These are phyloP conservation scores for Phytophthora colocasiae DNA, from an alignment of 352 stramenopile species.

Conservation along the genomic window DNA sequence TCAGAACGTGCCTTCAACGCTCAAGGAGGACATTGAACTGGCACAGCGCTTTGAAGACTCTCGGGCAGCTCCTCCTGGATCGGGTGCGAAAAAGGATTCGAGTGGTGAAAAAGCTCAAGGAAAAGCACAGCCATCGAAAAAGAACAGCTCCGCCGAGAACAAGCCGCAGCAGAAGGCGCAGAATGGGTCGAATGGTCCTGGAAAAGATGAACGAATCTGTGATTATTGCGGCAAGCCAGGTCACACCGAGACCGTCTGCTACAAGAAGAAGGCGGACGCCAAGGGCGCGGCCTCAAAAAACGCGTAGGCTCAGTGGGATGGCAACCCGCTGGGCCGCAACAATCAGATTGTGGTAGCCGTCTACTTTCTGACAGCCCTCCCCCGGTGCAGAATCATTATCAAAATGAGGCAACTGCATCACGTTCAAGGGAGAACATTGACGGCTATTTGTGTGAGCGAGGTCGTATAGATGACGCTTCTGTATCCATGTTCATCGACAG, in stretches of 20 bases:
- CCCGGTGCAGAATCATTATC: neutral
- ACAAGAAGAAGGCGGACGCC: slow-evolving; percentile 5
- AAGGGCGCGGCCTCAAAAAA: slow-evolving; percentile 3
- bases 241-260: slow-evolving; percentile 6
- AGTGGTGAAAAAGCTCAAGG: neutral
- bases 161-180: no score
- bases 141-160: neutral
- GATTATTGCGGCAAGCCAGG: neutral
- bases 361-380: slow-evolving; percentile 5
- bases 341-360: slow-evolving; percentile 3
- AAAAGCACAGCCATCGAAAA: neutral
- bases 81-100: neutral
- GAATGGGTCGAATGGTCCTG: neutral
- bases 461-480: neutral
- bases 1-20: neutral
- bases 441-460: slow-evolving; percentile 6
- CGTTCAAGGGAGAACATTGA: slow-evolving; percentile 5
- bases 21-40: slow-evolving; percentile 7
- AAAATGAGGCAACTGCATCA: neutral
- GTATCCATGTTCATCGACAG: slow-evolving; percentile 16
- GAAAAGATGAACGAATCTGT: neutral
- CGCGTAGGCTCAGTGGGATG: slow-evolving; percentile 12
- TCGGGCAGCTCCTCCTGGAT: neutral
- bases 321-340: slow-evolving; percentile 9
- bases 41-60: slow-evolving; percentile 1